These are phyloP conservation scores for Vitis amurensis DNA, from an alignment of 164 flowering plant genomes.

Conservation along the genomic window DNA sequence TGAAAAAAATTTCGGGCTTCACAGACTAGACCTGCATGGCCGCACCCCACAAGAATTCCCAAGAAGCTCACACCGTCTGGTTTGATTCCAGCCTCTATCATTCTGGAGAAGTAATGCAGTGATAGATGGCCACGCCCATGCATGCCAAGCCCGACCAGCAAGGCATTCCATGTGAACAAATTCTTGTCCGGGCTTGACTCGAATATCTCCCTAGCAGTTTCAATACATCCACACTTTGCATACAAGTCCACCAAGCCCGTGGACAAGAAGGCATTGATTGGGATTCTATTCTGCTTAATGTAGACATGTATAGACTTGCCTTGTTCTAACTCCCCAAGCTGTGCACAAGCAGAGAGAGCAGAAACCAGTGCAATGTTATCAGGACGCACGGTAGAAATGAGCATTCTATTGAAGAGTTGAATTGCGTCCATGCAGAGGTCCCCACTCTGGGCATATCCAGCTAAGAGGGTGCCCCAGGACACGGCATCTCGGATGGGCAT, in stretches of 20 bases:
- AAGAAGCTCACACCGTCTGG: constrained; percentile 73
- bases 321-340: constrained; percentile 50
- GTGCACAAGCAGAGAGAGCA: constrained; percentile 72
- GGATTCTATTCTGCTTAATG: constrained; percentile 31
- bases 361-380: constrained; percentile 48
- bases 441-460: constrained; percentile 52
- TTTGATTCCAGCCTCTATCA: constrained; percentile 42
- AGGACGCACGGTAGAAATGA: constrained; percentile 28
- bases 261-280: constrained; percentile 39
- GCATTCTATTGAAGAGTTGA: constrained; percentile 46
- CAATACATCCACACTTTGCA: constrained; percentile 76
- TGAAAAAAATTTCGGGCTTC: constrained; percentile 51
- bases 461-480: constrained; percentile 68
- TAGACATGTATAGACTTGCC: constrained; percentile 54
- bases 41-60: constrained; percentile 73
- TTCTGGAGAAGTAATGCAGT: constrained; percentile 46
- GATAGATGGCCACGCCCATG: constrained; percentile 52
- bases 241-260: constrained; percentile 80
- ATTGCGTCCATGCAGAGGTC: constrained; percentile 45
- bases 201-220: constrained; percentile 49
- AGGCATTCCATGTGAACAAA: constrained; percentile 77
- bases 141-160: constrained; percentile 72
- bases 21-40: constrained; percentile 64
- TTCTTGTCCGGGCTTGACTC: constrained; percentile 44
- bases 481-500: constrained; percentile 55